phyloP scores from a whole-genome alignment of 768 basidiomycete genomes.

The Russula olivacea region DNA sequence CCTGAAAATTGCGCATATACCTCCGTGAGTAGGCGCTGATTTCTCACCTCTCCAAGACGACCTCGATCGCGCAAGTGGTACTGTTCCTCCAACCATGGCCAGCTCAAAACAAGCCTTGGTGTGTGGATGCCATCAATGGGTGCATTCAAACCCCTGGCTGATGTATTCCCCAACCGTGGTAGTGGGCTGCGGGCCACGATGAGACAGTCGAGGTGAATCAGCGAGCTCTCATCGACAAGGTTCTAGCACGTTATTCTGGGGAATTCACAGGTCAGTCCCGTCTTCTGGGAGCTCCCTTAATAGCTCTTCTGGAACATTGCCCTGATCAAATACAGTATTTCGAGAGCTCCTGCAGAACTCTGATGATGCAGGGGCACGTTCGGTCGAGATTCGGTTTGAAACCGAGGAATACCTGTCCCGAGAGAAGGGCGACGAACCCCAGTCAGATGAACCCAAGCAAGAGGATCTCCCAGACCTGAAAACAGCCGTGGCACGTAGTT shows the following conservation, averaged over 20 bases:
- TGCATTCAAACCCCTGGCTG: not conserved
- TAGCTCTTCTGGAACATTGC: not conserved
- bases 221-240: slow-evolving; percentile 94
- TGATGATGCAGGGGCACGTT: slow-evolving; percentile 76
- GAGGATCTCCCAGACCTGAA: slow-evolving; percentile 55
- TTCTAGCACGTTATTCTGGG: slow-evolving; percentile 90
- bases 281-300: not conserved
- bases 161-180: not conserved
- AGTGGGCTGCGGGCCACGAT: slow-evolving; percentile 59
- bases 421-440: slow-evolving; percentile 26
- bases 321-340: slow-evolving; percentile 39
- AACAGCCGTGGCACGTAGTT: slow-evolving; percentile 44
- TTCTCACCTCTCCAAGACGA: not conserved
- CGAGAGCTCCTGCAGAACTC: slow-evolving; percentile 94
- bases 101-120: slow-evolving; percentile 20
- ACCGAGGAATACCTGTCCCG: slow-evolving; percentile 47
- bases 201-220: slow-evolving; percentile 91
- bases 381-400: slow-evolving; percentile 76
- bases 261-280: slow-evolving; percentile 67
- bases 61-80: not conserved
- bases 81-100: slow-evolving; percentile 3
- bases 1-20: not conserved
- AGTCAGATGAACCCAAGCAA: not conserved
- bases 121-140: not conserved
- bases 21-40: not conserved